These are phyloP conservation scores for Ilex asprella DNA, from an alignment of 257 asterid species.

Conservation along the genomic window DNA sequence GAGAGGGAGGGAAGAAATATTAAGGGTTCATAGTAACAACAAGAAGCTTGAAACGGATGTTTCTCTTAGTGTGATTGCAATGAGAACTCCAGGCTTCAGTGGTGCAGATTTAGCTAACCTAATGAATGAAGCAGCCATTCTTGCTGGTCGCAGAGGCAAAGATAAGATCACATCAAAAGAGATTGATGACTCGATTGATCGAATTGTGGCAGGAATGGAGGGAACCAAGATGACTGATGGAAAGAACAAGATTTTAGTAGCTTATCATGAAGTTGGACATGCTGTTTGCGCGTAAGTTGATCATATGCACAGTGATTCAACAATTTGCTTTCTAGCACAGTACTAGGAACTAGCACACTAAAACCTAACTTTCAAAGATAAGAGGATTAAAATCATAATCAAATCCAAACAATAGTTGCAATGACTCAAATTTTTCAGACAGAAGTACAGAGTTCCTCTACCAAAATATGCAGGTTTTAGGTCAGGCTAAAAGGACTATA, in stretches of 20 bases:
- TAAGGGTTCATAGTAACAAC: constrained; percentile 85
- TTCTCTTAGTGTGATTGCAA: constrained; percentile 89
- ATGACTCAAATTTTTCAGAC: no score
- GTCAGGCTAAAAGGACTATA: constrained; percentile 20
- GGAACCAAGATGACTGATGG: constrained; percentile 99
- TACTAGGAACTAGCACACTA: no score
- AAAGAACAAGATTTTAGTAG: constrained; percentile 95
- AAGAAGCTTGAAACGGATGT: constrained; percentile 79
- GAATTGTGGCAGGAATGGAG: constrained; percentile 99
- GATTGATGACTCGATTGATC: constrained; percentile 91
- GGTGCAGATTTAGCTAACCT: constrained; percentile 99
- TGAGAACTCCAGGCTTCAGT: constrained; percentile 99
- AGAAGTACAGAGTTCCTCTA: constrained; percentile 26
- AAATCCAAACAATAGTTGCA: no score
- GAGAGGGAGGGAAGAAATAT: constrained; percentile 92
- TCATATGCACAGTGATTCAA: no score
- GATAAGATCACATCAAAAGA: constrained; percentile 78
- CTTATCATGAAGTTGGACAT: constrained; percentile 99
- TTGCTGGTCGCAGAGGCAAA: constrained; percentile 86
- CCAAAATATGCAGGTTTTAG: constrained; percentile 74
- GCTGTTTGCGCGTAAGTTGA: constrained; percentile 90
- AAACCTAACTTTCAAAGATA: no score
- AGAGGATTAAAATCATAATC: no score
- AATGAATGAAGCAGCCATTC: constrained; percentile 89
- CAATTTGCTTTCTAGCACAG: no score